These are phyloP conservation scores for Lanmaoa pseudosensibilis DNA, from an alignment of 768 basidiomycete species.

Conservation along the genomic window DNA sequence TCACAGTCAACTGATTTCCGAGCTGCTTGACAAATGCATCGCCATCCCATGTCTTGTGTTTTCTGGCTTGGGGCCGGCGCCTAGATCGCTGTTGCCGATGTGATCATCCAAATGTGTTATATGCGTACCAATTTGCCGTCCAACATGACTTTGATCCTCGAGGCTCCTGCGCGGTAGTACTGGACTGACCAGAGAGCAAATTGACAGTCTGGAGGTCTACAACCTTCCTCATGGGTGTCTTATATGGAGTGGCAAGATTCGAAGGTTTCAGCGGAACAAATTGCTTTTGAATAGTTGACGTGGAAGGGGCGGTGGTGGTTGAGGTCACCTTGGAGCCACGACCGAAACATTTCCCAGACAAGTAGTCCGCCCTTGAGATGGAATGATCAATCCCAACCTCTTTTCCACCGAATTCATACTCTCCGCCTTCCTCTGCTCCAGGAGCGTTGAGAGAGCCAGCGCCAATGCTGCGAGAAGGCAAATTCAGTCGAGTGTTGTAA, in stretches of 20 bases:
- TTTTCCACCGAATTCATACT: conserved; percentile 49
- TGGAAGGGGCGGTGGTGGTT: conserved; percentile 20
- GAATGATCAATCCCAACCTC: conserved; percentile 65
- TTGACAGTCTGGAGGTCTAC: conserved; percentile 44
- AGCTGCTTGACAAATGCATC: conserved; percentile 61
- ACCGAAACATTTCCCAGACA: conserved; percentile 68
- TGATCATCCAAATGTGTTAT: not conserved
- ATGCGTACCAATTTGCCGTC: conserved; percentile 66
- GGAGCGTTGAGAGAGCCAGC: conserved; percentile 47
- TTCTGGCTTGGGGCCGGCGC: conserved; percentile 71
- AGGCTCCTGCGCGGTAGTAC: conserved; percentile 4
- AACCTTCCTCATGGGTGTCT: conserved; percentile 29
- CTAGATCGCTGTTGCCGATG: conserved; percentile 36
- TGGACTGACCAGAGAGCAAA: conserved; percentile 28
- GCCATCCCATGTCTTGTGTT: conserved; percentile 87
- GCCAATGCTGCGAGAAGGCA: conserved; percentile 42
- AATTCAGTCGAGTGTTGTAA: not conserved
- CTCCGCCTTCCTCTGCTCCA: conserved; percentile 37
- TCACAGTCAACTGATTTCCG: conserved; percentile 54
- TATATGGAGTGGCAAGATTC: conserved; percentile 22
- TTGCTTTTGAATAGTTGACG: conserved; percentile 33
- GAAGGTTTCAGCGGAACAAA: conserved; percentile 33
- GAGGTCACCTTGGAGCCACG: conserved; percentile 24
- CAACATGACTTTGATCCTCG: conserved; percentile 44
- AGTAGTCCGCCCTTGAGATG: conserved; percentile 54